Evolutionary conservation across 23 red algal species (phyloP).

Genomic region (Gracilaria domingensis): DNA sequence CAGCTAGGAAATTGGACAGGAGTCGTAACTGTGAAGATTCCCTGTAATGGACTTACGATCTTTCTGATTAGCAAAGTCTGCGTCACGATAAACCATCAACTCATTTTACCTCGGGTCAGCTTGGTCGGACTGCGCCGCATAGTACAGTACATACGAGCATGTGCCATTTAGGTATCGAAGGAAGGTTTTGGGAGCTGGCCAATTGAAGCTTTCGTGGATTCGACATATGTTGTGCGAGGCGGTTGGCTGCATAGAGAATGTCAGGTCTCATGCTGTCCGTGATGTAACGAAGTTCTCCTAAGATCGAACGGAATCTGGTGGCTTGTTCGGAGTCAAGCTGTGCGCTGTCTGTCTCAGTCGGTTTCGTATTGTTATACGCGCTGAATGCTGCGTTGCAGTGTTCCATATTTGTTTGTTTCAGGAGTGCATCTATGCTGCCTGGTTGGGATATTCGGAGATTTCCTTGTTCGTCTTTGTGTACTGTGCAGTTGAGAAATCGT

Average conservation of each 20-base stretch:
- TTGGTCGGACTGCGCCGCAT: not conserved
- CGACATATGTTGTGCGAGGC: constrained; percentile 11
- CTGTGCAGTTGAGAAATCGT: not conserved
- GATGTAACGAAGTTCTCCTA: constrained; percentile 12
- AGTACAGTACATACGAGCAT: not conserved
- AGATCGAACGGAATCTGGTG: not conserved
- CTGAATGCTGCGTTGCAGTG: not conserved
- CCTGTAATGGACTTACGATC: not conserved
- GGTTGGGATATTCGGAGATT: not conserved
- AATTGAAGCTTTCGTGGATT: not conserved
- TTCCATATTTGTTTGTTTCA: not conserved
- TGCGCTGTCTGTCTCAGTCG: not conserved
- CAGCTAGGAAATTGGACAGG: not conserved
- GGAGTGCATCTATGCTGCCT: not conserved
- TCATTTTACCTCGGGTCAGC: too few relatives aligned
- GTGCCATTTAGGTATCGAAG: constrained; percentile 32
- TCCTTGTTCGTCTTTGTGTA: not conserved
- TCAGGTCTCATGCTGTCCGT: not conserved
- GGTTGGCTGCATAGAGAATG: constrained; percentile 11
- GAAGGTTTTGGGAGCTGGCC: constrained; percentile 4
- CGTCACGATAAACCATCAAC: not conserved
- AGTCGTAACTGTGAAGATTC: not conserved
- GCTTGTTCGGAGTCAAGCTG: not conserved
- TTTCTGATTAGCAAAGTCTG: not conserved
- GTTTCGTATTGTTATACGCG: not conserved